Evolutionary conservation across 768 basidiomycete genomes (phyloP).

Genomic region (Lyophyllum atratum): DNA sequence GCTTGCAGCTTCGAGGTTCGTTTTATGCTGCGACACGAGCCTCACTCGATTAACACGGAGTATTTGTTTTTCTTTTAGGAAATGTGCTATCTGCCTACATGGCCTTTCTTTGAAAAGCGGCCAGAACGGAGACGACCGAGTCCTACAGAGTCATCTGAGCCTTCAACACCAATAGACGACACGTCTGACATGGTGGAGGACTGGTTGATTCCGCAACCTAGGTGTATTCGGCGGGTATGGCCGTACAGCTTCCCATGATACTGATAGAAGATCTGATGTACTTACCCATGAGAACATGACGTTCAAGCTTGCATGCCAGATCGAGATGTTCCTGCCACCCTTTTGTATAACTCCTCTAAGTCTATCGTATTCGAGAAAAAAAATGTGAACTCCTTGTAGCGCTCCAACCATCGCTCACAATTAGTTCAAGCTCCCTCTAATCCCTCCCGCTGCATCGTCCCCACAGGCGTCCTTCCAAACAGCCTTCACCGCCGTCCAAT

Average conservation of each 20-base stretch:
- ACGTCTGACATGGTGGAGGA: background rate
- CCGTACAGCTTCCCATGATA: conserved; percentile 1
- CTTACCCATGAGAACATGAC: too few species aligned
- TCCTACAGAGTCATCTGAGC: background rate
- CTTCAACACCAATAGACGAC: background rate
- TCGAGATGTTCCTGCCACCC: too few species aligned
- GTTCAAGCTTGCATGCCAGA: too few species aligned
- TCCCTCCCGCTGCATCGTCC: too few species aligned
- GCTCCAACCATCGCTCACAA: too few species aligned
- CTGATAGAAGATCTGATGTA: too few species aligned
- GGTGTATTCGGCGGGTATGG: background rate
- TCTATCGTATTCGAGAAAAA: too few species aligned
- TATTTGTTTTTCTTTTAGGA: conserved; percentile 37
- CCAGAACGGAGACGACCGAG: background rate
- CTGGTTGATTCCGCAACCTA: conserved; percentile 5
- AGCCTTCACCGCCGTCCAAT: conserved; percentile 41
- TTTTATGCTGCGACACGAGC: conserved; percentile 2
- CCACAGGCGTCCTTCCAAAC: conserved; percentile 38
- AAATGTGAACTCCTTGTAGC: too few species aligned
- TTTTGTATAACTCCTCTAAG: too few species aligned
- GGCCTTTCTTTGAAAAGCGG: conserved; percentile 33
- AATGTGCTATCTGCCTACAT: conserved; percentile 45
- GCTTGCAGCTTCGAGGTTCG: conserved; percentile 46
- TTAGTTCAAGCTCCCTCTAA: too few species aligned
- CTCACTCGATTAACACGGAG: background rate